These are phyloP conservation scores for Cercospora sojina DNA, from an alignment of 2,329 filamentous ascomycete genomes.

Conservation along the genomic window DNA sequence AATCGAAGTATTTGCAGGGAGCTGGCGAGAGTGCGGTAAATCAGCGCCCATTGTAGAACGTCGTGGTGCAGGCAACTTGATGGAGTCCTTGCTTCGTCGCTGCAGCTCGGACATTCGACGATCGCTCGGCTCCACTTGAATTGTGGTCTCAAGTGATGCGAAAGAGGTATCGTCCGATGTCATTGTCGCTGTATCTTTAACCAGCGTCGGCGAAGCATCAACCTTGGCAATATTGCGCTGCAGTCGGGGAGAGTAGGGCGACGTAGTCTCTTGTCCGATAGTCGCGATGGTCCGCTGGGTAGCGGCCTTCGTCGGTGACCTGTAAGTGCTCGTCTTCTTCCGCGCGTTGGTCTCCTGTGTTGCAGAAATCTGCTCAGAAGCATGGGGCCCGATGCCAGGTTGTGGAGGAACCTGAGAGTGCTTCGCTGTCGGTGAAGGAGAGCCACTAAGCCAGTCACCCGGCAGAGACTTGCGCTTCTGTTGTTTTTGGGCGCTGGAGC, in stretches of 20 bases:
- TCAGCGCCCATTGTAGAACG: background rate
- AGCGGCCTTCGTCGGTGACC: conserved; percentile 36
- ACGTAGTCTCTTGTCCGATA: conserved; percentile 21
- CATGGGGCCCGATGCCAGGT: background rate
- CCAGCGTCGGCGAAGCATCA: conserved; percentile 6
- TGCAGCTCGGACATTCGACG: background rate
- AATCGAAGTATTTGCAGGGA: conserved; percentile 10
- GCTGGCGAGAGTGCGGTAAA: background rate
- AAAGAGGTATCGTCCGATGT: background rate
- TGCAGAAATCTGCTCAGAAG: background rate
- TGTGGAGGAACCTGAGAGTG: background rate
- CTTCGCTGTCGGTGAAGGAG: background rate
- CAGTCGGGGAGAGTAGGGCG: conserved; percentile 17
- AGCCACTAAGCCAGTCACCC: conserved; percentile 28
- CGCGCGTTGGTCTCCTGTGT: conserved; percentile 14
- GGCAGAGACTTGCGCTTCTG: conserved; percentile 32
- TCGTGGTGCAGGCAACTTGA: background rate
- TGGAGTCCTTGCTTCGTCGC: background rate
- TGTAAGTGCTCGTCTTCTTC: conserved; percentile 36
- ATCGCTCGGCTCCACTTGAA: conserved; percentile 1
- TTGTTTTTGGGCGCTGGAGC: conserved; percentile 26
- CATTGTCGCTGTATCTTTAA: background rate
- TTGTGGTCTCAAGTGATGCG: conserved; percentile 12
- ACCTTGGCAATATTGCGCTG: conserved; percentile 16
- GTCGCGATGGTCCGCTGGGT: conserved; percentile 32